Evolutionary conservation across 495 filamentous ascomycete species (phyloP).

Genomic region (Penicillium dipodomyicola): DNA sequence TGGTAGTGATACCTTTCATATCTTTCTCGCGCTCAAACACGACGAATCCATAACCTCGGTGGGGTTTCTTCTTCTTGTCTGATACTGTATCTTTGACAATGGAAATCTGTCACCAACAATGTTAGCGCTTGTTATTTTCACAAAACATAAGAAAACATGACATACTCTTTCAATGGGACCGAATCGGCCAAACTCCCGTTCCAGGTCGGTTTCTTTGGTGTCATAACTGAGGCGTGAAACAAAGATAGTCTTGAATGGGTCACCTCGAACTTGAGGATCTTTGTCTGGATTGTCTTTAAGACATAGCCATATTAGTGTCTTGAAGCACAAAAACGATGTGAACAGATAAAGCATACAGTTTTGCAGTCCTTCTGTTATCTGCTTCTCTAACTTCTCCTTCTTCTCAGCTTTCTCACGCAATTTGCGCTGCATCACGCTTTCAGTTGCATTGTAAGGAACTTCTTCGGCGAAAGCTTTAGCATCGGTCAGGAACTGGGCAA

Average conservation of each 20-base stretch:
- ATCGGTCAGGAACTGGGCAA: conserved; percentile 70
- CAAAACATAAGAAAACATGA: not conserved
- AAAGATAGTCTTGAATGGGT: conserved; percentile 93
- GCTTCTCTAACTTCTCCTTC: conserved; percentile 59
- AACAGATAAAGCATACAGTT: conserved; percentile 56
- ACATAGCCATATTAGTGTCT: conserved; percentile 8
- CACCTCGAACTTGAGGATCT: conserved; percentile 82
- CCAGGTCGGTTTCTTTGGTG: conserved; percentile 81
- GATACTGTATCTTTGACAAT: conserved; percentile 69
- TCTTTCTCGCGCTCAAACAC: conserved; percentile 97
- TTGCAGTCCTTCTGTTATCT: conserved; percentile 63
- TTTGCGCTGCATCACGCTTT: conserved; percentile 86
- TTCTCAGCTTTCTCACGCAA: conserved; percentile 79
- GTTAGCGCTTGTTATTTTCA: conserved; percentile 10
- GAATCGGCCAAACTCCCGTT: conserved; percentile 91
- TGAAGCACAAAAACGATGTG: not conserved
- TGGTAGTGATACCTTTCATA: conserved; percentile 85
- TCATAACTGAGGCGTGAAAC: conserved; percentile 87
- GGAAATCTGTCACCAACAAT: conserved; percentile 64
- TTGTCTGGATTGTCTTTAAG: conserved; percentile 61
- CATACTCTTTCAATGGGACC: conserved; percentile 88
- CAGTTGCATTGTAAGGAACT: conserved; percentile 75
- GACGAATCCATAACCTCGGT: conserved; percentile 93
- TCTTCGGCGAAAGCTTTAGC: conserved; percentile 68
- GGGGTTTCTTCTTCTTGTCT: conserved; percentile 77